Percentiles rank a stretch among this genome's conserved stretches.
Evolutionary conservation across 768 basidiomycete genomes (phyloP).

Genomic region (Collybia mongolica): DNA sequence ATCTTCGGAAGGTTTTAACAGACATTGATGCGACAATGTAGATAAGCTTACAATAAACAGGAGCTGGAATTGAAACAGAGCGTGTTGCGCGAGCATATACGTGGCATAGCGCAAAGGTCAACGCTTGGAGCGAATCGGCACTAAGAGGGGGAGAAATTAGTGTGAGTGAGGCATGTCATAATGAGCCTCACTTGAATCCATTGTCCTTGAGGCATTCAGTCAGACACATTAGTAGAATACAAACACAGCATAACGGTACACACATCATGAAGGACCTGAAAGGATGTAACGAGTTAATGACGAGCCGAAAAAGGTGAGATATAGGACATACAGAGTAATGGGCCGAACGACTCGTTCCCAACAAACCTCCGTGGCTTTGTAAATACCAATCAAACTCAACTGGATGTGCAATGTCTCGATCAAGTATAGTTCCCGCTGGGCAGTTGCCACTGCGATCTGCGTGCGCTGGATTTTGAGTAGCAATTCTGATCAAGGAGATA

Average conservation of each 20-base stretch:
- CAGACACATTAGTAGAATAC: too few species aligned
- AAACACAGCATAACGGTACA: constrained; percentile 9
- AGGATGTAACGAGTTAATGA: neutral
- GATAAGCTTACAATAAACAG: constrained; percentile 68
- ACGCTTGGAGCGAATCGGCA: constrained; percentile 64
- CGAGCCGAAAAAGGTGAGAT: neutral
- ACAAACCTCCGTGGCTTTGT: constrained; percentile 72
- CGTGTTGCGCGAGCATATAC: constrained; percentile 81
- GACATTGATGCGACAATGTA: neutral
- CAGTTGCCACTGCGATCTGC: constrained; percentile 72
- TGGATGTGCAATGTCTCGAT: constrained; percentile 66
- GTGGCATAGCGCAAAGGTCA: constrained; percentile 75
- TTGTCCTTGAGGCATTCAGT: constrained; percentile 39
- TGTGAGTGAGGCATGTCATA: neutral
- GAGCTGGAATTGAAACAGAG: constrained; percentile 83
- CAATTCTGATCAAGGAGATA: constrained; percentile 28
- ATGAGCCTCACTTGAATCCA: constrained; percentile 49
- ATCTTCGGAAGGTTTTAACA: constrained; percentile 36
- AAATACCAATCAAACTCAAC: constrained; percentile 79
- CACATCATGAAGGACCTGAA: constrained; percentile 42
- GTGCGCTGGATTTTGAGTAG: constrained; percentile 27
- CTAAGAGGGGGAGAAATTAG: constrained; percentile 25
- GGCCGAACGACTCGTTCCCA: constrained; percentile 64
- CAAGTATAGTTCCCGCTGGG: constrained; percentile 77
- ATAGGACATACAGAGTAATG: constrained; percentile 42